These are phyloP conservation scores for Cucurbita maxima DNA, from an alignment of 306 rosid genomes.

Conservation along the genomic window DNA sequence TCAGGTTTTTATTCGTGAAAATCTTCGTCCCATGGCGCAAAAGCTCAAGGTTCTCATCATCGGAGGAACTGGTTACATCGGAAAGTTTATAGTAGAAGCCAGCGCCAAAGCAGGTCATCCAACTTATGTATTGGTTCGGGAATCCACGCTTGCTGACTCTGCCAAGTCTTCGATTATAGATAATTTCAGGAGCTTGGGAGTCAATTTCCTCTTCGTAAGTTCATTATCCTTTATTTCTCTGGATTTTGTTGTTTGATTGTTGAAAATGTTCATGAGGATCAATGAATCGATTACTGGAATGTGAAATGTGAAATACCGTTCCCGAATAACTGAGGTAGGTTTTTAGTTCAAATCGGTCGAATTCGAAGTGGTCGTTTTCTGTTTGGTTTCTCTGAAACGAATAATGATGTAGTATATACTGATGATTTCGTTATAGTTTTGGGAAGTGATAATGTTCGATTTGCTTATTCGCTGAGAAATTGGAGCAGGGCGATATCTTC, in stretches of 20 bases:
- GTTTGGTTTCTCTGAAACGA: not conserved
- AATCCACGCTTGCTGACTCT: constrained; percentile 13
- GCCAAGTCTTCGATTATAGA: constrained; percentile 16
- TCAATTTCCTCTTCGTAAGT: constrained; percentile 13
- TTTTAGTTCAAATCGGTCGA: not conserved
- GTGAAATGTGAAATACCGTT: not conserved
- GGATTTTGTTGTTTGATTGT: not conserved
- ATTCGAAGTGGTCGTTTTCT: not conserved
- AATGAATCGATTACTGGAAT: not conserved
- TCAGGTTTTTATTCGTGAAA: not conserved
- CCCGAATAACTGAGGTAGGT: not conserved
- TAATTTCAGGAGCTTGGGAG: constrained; percentile 12
- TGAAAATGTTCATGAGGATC: not conserved
- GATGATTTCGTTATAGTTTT: not conserved
- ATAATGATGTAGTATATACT: not conserved
- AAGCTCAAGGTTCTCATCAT: constrained; percentile 22
- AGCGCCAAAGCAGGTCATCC: constrained; percentile 26
- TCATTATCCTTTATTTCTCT: not conserved
- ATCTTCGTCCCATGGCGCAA: not conserved
- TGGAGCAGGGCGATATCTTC: constrained; percentile 18
- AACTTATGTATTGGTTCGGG: constrained; percentile 17
- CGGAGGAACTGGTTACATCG: constrained; percentile 26
- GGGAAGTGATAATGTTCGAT: not conserved
- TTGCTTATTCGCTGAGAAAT: not conserved
- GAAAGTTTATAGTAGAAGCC: constrained; percentile 25